Conservation (phyloP, 1,284 basidiomycete species). For the Heterobasidion occidentale region DNA sequence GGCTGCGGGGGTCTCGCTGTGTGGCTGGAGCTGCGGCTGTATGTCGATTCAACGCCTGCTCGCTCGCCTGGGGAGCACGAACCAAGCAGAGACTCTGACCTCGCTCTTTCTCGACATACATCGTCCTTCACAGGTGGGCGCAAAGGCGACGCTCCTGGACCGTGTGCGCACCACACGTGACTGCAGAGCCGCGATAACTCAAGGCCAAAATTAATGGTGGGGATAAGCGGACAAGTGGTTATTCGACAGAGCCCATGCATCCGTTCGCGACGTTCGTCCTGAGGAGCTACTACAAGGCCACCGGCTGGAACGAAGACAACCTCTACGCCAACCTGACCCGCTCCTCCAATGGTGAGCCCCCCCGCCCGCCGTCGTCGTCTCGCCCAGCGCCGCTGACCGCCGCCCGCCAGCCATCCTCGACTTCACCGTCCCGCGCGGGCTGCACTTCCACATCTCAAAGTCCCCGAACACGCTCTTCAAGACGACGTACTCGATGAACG, state of each 20-base stretch:
- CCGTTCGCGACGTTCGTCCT: constrained; percentile 86
- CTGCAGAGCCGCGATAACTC: no score
- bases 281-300: constrained; percentile 82
- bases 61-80: no score
- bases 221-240: no score
- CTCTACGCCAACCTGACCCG: constrained; percentile 87
- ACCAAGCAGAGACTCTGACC: no score
- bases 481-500: constrained; percentile 88
- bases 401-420: constrained; percentile 67
- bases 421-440: constrained; percentile 72
- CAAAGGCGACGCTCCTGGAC: no score
- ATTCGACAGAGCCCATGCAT: constrained; percentile 41
- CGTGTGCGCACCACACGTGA: no score
- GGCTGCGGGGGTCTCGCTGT: no score
- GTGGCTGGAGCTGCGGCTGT: no score
- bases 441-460: constrained; percentile 81
- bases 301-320: constrained; percentile 96
- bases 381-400: constrained; percentile 14
- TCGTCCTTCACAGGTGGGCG: no score
- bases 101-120: no score
- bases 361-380: background rate
- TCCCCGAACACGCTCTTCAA: constrained; percentile 86
- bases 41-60: no score
- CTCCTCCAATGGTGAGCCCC: constrained; percentile 70
- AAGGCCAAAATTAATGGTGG: no score